Evolutionary conservation across 371 early-diverging fungal genomes (phyloP).

Genomic region (Gilbertella persicaria): DNA sequence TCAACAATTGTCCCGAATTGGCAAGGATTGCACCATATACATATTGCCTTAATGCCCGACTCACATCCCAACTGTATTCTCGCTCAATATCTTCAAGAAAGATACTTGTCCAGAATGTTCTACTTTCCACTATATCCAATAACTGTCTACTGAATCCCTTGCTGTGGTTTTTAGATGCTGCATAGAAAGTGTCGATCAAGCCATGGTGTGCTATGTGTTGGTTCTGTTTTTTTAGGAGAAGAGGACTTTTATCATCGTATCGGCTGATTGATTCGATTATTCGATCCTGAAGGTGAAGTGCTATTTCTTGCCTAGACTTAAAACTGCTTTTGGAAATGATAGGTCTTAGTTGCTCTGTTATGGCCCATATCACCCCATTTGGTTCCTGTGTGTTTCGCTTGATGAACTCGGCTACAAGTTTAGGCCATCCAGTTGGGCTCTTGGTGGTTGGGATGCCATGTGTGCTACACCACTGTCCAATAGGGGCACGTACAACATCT

Average conservation of each 20-base stretch:
- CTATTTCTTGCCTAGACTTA: slow-evolving; percentile 22
- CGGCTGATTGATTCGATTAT: slow-evolving; percentile 29
- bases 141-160: slow-evolving; percentile 34
- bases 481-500: slow-evolving; percentile 29
- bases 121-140: slow-evolving; percentile 44
- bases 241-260: slow-evolving; percentile 27
- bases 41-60: slow-evolving; percentile 46
- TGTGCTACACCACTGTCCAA: slow-evolving; percentile 39
- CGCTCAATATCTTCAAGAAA: slow-evolving; percentile 57
- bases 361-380: slow-evolving; percentile 13
- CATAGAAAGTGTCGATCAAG: not conserved
- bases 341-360: slow-evolving; percentile 17
- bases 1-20: not conserved
- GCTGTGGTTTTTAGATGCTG: not conserved
- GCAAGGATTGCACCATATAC: slow-evolving; percentile 36
- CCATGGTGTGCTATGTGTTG: not conserved
- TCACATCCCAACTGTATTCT: slow-evolving; percentile 49
- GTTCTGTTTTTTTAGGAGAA: not conserved
- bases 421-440: slow-evolving; percentile 32
- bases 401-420: slow-evolving; percentile 31
- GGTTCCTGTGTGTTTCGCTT: slow-evolving; percentile 1
- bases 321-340: slow-evolving; percentile 23
- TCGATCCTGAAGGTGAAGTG: slow-evolving; percentile 23
- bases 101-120: slow-evolving; percentile 54
- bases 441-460: slow-evolving; percentile 19